A percentile compares a stretch with the other conserved stretches of the same genome.
Conservation (phyloP, 148 eudicot genomes). For the Spergularia marina region DNA sequence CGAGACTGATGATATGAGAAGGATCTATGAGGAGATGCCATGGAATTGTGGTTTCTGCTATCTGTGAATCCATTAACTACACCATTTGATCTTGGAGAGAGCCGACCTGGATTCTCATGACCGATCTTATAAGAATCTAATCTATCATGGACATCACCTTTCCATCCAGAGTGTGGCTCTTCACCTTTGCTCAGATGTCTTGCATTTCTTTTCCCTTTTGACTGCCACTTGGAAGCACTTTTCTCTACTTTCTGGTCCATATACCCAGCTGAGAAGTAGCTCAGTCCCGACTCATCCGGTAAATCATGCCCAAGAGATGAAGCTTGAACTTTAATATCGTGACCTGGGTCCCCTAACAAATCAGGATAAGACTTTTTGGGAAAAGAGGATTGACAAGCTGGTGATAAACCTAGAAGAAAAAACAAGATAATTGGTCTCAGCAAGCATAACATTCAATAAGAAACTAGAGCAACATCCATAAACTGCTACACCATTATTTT, state of each 20-base stretch:
- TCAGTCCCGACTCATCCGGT: constrained; percentile 42
- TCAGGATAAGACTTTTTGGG: constrained; percentile 12
- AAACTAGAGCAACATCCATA: too few species aligned
- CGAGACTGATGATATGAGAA: constrained; percentile 56
- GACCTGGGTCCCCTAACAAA: constrained; percentile 25
- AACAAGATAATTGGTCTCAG: constrained; percentile 2
- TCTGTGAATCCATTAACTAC: constrained; percentile 37
- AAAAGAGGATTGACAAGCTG: constrained; percentile 20
- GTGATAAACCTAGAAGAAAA: constrained; percentile 19
- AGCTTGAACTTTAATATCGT: constrained; percentile 44
- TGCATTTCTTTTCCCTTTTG: constrained; percentile 71
- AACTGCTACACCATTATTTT: neutral
- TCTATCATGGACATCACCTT: constrained; percentile 31
- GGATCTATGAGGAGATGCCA: constrained; percentile 26
- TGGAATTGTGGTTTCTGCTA: constrained; percentile 33
- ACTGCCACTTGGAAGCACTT: constrained; percentile 71
- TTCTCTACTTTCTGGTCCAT: constrained; percentile 34
- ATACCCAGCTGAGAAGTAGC: constrained; percentile 44
- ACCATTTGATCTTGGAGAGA: constrained; percentile 30
- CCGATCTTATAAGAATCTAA: constrained; percentile 28
- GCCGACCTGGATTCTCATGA: constrained; percentile 16
- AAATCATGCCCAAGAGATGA: constrained; percentile 42
- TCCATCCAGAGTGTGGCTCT: constrained; percentile 30
- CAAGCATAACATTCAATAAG: neutral
- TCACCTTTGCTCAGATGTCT: constrained; percentile 39